Evolutionary conservation across 2,329 filamentous ascomycete species (phyloP).

Genomic region (Ophiostoma triangulosporum): DNA sequence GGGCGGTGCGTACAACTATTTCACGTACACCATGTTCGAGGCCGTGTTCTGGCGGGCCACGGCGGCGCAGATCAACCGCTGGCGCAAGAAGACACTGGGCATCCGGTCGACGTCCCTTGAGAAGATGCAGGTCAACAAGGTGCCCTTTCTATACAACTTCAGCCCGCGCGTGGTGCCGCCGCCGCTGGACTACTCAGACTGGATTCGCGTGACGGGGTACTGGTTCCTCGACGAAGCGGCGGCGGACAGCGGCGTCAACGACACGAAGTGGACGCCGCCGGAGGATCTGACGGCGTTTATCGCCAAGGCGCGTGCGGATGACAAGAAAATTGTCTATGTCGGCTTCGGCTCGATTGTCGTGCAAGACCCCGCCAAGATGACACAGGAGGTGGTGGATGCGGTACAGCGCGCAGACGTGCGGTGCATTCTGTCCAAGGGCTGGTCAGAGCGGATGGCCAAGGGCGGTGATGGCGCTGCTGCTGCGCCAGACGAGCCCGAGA

Average conservation of each 20-base stretch:
- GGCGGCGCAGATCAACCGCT: slow-evolving; percentile 79
- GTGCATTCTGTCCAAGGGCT: slow-evolving; percentile 91
- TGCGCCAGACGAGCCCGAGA: background rate
- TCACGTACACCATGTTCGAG: slow-evolving; percentile 93
- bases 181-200: slow-evolving; percentile 90
- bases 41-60: slow-evolving; percentile 94
- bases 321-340: slow-evolving; percentile 89
- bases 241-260: background rate
- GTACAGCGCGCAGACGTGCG: slow-evolving; percentile 84
- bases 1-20: slow-evolving; percentile 88
- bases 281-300: slow-evolving; percentile 71
- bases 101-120: slow-evolving; percentile 71
- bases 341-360: slow-evolving; percentile 96
- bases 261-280: slow-evolving; percentile 53
- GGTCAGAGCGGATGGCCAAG: slow-evolving; percentile 60
- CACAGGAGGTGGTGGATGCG: slow-evolving; percentile 82
- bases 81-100: slow-evolving; percentile 69
- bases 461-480: slow-evolving; percentile 16
- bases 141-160: slow-evolving; percentile 98
- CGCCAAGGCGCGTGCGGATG: slow-evolving; percentile 61
- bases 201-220: slow-evolving; percentile 94
- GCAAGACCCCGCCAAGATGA: slow-evolving; percentile 75
- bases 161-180: slow-evolving; percentile 87
- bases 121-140: slow-evolving; percentile 90
- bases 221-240: slow-evolving; percentile 78